Percentiles rank a stretch among this genome's conserved stretches.
phyloP scores from a whole-genome alignment of 2,329 filamentous ascomycete species.

The Elsinoe australis region DNA sequence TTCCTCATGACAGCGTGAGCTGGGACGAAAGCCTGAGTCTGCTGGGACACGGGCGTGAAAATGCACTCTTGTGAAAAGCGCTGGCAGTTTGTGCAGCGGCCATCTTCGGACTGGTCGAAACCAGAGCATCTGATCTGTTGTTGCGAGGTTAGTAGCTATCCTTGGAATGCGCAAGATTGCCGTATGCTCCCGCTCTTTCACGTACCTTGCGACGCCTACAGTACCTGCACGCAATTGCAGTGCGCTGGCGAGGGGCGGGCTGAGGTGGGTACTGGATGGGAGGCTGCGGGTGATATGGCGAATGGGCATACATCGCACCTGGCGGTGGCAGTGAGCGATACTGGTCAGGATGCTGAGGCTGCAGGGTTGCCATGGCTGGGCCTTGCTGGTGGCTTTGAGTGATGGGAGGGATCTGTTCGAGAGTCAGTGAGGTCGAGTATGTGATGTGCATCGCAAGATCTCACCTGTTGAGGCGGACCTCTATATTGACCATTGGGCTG shows the following conservation, averaged over 20 bases:
- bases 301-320: conserved; percentile 38
- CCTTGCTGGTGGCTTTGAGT: conserved; percentile 29
- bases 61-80: conserved; percentile 70
- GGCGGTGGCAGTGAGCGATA: conserved; percentile 41
- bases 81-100: conserved; percentile 64
- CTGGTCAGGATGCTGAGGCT: conserved; percentile 39
- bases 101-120: conserved; percentile 63
- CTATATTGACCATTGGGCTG: no score
- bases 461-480: conserved; percentile 26
- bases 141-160: not conserved
- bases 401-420: conserved; percentile 30
- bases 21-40: conserved; percentile 66
- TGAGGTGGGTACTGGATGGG: conserved; percentile 38
- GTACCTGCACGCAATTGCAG: conserved; percentile 54
- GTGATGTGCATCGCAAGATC: not conserved
- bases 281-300: conserved; percentile 36
- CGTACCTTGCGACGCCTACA: conserved; percentile 52
- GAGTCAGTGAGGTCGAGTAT: conserved; percentile 3
- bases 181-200: not conserved
- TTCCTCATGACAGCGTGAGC: conserved; percentile 57
- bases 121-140: conserved; percentile 65
- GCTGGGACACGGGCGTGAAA: conserved; percentile 67
- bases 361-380: conserved; percentile 40
- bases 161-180: not conserved
- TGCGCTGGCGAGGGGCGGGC: conserved; percentile 52